Conservation (phyloP, 2,329 filamentous ascomycete species). For the Fusarium burgessii region DNA sequence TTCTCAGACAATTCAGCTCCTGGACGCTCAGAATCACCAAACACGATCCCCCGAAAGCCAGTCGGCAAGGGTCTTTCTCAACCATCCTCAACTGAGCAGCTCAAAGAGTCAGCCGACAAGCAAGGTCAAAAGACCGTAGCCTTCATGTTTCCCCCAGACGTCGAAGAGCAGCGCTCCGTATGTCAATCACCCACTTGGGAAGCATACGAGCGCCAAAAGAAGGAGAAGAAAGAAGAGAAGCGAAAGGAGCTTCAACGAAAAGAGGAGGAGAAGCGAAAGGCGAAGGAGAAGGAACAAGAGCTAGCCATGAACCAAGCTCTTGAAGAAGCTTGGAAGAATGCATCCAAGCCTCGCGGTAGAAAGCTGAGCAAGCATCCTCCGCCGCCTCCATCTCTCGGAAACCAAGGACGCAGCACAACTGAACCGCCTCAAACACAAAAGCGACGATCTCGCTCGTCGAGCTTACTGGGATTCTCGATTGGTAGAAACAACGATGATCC, state of each 20-base stretch:
- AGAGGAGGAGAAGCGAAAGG: slow-evolving; percentile 46
- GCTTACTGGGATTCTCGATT: slow-evolving; percentile 44
- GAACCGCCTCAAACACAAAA: slow-evolving; percentile 37
- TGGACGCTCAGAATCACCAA: slow-evolving; percentile 26
- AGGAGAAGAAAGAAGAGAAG: slow-evolving; percentile 63
- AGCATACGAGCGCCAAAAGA: slow-evolving; percentile 65
- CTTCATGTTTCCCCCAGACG: slow-evolving; percentile 49
- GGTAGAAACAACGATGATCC: slow-evolving; percentile 39
- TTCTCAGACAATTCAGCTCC: slow-evolving; percentile 30
- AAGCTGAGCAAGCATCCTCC: slow-evolving; percentile 52
- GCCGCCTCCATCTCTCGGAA: slow-evolving; percentile 19
- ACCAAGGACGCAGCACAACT: slow-evolving; percentile 37
- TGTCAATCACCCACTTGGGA: slow-evolving; percentile 74
- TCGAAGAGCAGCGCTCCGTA: slow-evolving; percentile 54
- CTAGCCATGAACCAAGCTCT: slow-evolving; percentile 36
- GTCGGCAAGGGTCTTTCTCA: slow-evolving; percentile 17
- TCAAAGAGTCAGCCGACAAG: slow-evolving; percentile 36
- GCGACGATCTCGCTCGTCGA: slow-evolving; percentile 45
- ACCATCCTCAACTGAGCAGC: slow-evolving; percentile 20
- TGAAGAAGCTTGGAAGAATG: slow-evolving; percentile 42
- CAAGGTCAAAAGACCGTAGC: slow-evolving; percentile 48
- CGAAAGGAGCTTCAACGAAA: slow-evolving; percentile 56
- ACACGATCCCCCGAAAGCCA: slow-evolving; percentile 34
- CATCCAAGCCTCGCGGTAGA: slow-evolving; percentile 42
- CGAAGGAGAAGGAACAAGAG: slow-evolving; percentile 36